Base-by-base conservation (phyloP, 2,329 filamentous ascomycete genomes). In the Pseudocercospora crystallina region DNA sequence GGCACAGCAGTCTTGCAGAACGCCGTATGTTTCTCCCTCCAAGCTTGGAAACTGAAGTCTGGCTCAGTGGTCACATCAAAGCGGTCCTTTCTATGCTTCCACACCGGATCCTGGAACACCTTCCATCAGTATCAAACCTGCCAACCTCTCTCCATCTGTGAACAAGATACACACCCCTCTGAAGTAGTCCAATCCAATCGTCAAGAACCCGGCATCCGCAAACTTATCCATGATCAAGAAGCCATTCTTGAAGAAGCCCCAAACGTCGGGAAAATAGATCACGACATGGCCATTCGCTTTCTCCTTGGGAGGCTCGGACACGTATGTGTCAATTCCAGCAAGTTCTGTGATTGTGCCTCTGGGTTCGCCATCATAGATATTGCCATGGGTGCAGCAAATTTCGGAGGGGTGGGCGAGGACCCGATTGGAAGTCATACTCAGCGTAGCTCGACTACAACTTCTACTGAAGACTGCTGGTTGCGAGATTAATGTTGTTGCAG, bases 201-300 rank as follows among this genome's bases (percentile, higher is more conserved):
- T 43, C 2, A 53, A 29, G 34, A 52, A 61, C 1, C 58, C 58
- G 30, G 56, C 56, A 15, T 57, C 49, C 5, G 58, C 58, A 13
- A 55, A 59, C 2, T 26, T 48, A 37, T 61, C 59, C 54, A 61
- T 58, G 29, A 61, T 48, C 34, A 60, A 31, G 11, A 54, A 46
- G 5, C 43, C 49, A 36, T 60, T 61, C 14, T 14, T 45, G 51
- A 53, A 60, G 46, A 57, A 40, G 14, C 59, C 59, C 14, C 20
- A 59, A 15, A 56, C 58, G 34, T 61, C 59, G 1, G 58, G 58
- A 33, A 49, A 61, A 44, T 57, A 60, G 5, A 61, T 36, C 15
- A 61, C 5, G 34, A 61, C 46, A 41, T 61, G 43, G 17, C 58
- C 58, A 42, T 60, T 61, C 2, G 47, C 49, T 26, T 54, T 58